A percentile compares a stretch with the other conserved stretches of the same genome.
phyloP scores from a whole-genome alignment of 306 rosid species.

The Dicorynia guianensis region DNA sequence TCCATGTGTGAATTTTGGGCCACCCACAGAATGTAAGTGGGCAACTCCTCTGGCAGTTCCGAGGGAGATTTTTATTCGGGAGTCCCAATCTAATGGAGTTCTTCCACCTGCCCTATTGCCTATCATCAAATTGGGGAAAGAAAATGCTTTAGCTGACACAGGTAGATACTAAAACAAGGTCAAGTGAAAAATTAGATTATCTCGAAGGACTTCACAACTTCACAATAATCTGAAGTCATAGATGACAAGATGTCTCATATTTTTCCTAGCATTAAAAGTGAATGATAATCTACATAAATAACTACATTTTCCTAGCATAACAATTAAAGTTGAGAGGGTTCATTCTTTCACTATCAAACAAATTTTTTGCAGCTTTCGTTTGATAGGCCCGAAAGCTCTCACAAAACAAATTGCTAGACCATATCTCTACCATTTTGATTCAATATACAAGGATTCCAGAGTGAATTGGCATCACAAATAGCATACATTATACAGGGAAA shows the following conservation, averaged over 20 bases:
- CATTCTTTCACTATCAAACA: background rate
- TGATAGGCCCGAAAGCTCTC: background rate
- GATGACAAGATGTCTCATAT: slow-evolving; percentile 1
- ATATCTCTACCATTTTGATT: background rate
- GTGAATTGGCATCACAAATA: background rate
- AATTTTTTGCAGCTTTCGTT: background rate
- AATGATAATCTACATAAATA: background rate
- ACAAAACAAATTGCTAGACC: background rate
- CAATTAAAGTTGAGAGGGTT: background rate
- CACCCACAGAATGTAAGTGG: slow-evolving; percentile 80
- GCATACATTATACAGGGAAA: background rate
- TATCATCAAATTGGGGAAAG: slow-evolving; percentile 45
- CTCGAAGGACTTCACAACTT: slow-evolving; percentile 27
- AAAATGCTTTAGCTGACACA: background rate
- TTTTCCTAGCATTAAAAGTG: background rate
- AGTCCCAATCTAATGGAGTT: slow-evolving; percentile 80
- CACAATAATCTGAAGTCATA: background rate
- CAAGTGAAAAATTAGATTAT: slow-evolving; percentile 9
- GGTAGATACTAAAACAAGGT: slow-evolving; percentile 15
- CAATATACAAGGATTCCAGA: background rate
- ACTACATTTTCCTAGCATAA: background rate
- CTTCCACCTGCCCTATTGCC: slow-evolving; percentile 76
- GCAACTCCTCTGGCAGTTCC: slow-evolving; percentile 87
- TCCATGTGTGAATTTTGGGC: slow-evolving; percentile 88
- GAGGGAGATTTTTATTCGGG: slow-evolving; percentile 76